phyloP scores from a whole-genome alignment of 2,329 filamentous ascomycete species.

The Sclerotinia trifoliorum region DNA sequence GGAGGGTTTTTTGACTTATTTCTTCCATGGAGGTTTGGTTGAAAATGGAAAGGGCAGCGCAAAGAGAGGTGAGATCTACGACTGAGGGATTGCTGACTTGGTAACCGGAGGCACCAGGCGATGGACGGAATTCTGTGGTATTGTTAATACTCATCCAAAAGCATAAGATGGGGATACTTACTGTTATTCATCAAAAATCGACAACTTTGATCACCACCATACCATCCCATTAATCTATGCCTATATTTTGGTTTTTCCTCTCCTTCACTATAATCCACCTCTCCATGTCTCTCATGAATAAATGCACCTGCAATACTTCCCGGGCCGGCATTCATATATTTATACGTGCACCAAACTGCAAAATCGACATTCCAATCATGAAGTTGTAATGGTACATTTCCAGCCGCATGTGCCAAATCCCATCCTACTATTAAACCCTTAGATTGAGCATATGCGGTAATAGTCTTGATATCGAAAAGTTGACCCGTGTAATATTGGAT shows the following conservation, averaged over 20 bases:
- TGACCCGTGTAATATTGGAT: conserved; percentile 94
- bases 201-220: conserved; percentile 73
- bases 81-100: conserved; percentile 84
- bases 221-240: conserved; percentile 78
- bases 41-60: conserved; percentile 73
- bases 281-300: conserved; percentile 72
- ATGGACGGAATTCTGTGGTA: conserved; percentile 63
- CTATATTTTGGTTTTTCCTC: conserved; percentile 52
- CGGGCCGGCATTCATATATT: conserved; percentile 86
- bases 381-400: conserved; percentile 75
- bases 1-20: conserved; percentile 68
- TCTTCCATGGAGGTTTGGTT: conserved; percentile 66
- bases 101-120: conserved; percentile 74
- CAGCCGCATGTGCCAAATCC: conserved; percentile 84
- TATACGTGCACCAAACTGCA: conserved; percentile 91
- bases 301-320: conserved; percentile 79
- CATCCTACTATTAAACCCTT: conserved; percentile 75
- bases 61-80: conserved; percentile 72
- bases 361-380: conserved; percentile 93
- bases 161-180: conserved; percentile 32
- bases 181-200: conserved; percentile 80
- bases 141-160: conserved; percentile 24
- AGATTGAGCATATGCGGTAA: conserved; percentile 73
- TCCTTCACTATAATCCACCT: conserved; percentile 47
- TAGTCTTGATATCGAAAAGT: conserved; percentile 75